Evolutionary conservation across 805 yeast genomes (phyloP).

Genomic region (Kodamaea lidongshanica): DNA sequence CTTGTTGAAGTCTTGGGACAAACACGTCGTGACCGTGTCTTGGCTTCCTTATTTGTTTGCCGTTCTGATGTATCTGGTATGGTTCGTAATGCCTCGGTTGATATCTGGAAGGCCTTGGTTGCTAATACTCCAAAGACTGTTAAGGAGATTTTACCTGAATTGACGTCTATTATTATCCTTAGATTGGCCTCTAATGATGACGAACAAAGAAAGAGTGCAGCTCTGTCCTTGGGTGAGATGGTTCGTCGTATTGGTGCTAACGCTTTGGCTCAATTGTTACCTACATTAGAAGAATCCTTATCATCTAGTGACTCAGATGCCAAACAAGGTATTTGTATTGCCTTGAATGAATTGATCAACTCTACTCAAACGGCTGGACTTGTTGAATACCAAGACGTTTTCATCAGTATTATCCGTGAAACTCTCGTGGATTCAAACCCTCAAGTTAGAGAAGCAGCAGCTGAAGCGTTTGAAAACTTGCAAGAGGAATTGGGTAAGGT

Average conservation of each 20-base stretch:
- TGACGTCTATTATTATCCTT: slow-evolving; percentile 73
- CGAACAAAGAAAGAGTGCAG: slow-evolving; percentile 78
- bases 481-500: slow-evolving; percentile 76
- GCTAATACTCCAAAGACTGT: slow-evolving; percentile 93
- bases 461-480: slow-evolving; percentile 80
- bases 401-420: slow-evolving; percentile 69
- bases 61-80: slow-evolving; percentile 85
- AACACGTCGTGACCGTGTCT: slow-evolving; percentile 80
- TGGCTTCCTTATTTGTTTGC: slow-evolving; percentile 84
- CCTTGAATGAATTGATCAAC: slow-evolving; percentile 75
- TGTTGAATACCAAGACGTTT: slow-evolving; percentile 54
- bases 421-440: slow-evolving; percentile 72
- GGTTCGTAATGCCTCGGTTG: slow-evolving; percentile 85
- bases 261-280: slow-evolving; percentile 77
- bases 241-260: slow-evolving; percentile 90
- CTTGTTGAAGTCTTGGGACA: slow-evolving; percentile 76
- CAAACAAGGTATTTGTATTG: slow-evolving; percentile 95
- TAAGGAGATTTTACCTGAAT: slow-evolving; percentile 81
- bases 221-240: slow-evolving; percentile 88
- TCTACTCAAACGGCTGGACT: slow-evolving; percentile 63
- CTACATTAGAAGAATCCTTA: slow-evolving; percentile 69
- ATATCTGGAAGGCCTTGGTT: slow-evolving; percentile 94
- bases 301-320: slow-evolving; percentile 60
- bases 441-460: slow-evolving; percentile 84
- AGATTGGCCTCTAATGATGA: slow-evolving; percentile 79